Evolutionary conservation across 192 early-diverging fungal genomes (phyloP), one percentile per base, ranked within the genome.

Genomic region (Coemansia sp.): DNA sequence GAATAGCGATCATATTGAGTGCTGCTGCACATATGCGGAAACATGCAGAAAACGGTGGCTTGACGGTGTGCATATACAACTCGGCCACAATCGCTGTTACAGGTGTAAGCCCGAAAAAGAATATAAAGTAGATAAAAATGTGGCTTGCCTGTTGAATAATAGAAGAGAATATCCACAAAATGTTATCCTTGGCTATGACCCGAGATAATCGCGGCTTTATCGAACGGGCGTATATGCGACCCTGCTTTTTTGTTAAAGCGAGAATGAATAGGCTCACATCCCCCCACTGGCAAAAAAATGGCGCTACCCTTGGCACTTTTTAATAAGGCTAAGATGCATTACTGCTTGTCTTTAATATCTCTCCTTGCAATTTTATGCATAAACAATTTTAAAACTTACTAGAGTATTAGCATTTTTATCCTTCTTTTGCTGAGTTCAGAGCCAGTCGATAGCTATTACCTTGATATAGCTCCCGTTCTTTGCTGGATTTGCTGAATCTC

Each of bases 261-360:
- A 6, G 15, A n/a, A 58, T 58, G 1, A 36, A 8, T 36, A 5
- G 2, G 55, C 15, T 29, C 31, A 51, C 3, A 9, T 21, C 7
- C 45, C 45, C 25, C n/a, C 25, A 50, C n/a, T 17, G 34, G 8
- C 34, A 36, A 36, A 36, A 36, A 36, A 36, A 27, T 27, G 34
- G 34, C 34, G 34, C 7, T 36, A 36, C 34, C 34, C 34, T 36
- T 36, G 34, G 34, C 5, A 36, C 5, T 17, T 34, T 45, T 58
- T 48, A 64, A 48, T 19, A 31, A 39, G 41, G 12, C 60, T 11
- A 31, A 39, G 41, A 14, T 36, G 14, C 32, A 29, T 25, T 50
- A 45, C 27, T 55, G 39, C 45, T 60, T 10, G n/a, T 46, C 23
- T 42, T 55, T 62, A 48, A 14, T 66, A 60, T 42, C 5, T 69